A percentile compares a stretch with the other conserved stretches of the same genome.
Evolutionary conservation across 1,284 basidiomycete species (phyloP).

Genomic region (Trichosporon sp.): DNA sequence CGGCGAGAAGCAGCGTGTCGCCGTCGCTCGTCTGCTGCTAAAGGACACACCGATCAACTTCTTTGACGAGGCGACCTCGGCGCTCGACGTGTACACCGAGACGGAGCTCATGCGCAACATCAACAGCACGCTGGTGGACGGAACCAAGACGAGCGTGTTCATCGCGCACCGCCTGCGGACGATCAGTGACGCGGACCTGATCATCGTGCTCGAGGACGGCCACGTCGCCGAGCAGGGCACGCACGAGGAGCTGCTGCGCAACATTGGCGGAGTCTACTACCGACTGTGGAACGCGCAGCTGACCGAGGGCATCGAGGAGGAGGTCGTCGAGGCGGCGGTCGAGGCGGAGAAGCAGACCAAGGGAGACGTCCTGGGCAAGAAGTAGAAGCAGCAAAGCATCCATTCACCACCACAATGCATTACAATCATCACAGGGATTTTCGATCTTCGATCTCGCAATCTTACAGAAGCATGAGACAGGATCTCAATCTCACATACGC

Average conservation of each 20-base stretch:
- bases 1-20: conserved; percentile 95
- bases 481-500: no score
- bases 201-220: conserved; percentile 86
- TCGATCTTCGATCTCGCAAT: no score
- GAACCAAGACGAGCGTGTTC: conserved; percentile 87
- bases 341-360: conserved; percentile 28
- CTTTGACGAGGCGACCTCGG: conserved; percentile 98
- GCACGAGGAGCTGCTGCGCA: conserved; percentile 76
- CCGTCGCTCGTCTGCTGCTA: conserved; percentile 86
- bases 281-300: conserved; percentile 84
- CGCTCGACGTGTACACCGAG: conserved; percentile 91
- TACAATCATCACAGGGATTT: not conserved
- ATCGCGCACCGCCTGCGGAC: conserved; percentile 90
- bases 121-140: conserved; percentile 73
- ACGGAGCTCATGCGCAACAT: conserved; percentile 94
- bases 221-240: conserved; percentile 87
- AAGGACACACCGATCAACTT: conserved; percentile 95
- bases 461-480: not conserved
- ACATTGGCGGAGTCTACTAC: conserved; percentile 71
- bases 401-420: no score
- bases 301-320: conserved; percentile 46
- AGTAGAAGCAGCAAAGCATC: not conserved
- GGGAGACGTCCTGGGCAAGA: not conserved
- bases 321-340: conserved; percentile 25
- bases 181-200: conserved; percentile 85